Base-by-base conservation (phyloP, 139 green algal genomes). In the Chlorella sorokiniana region DNA sequence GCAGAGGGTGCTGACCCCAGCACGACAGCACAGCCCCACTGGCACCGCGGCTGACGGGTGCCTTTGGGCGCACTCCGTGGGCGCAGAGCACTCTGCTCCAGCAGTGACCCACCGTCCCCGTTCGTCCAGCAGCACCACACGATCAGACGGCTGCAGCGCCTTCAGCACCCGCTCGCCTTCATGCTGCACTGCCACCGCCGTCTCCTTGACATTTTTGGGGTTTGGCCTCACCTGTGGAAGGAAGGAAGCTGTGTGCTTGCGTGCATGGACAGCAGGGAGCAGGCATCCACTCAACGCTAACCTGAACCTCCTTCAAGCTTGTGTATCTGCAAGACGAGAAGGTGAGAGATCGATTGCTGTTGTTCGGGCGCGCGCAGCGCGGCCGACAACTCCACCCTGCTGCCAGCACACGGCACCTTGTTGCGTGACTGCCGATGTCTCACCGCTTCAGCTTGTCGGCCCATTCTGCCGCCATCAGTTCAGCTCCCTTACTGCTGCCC, bases 201-300 rank as follows among this genome's bases (percentile, higher is more conserved):
- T 56, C 40, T 88, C 76, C 22, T 83, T 76, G 27, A 84, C 83
- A 40, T 92, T 92, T 22, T 87, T 86, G 5, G 91, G 90, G 77
- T 94, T 94, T 5, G 89, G 87, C 64, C 92, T 94, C 31, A 89
- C 40, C 31, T 83, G 78, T 37, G 40, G 71, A 18, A 88, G 70
- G n/a, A 54, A 41, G 0, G 72, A 64, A 65, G 88, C 87, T 62
- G 81, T 81, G 69, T 64, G 14, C 48, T n/a, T n/a, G n/a, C n/a
- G n/a, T n/a, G 48, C 31, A 33, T 3, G 69, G 31, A 48, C 44
- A 52, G 25, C 0, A 16, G 27, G 35, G n/a, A 22, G 18, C 16
- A 29, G n/a, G 23, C 37, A 45, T 35, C 1, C 18, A 37, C 14
- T 48, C 35, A 22, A 29, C 63, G 41, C 45, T 16, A 7, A 61